Conservation (phyloP, 257 asterid genomes). For the Lycium ferocissimum region DNA sequence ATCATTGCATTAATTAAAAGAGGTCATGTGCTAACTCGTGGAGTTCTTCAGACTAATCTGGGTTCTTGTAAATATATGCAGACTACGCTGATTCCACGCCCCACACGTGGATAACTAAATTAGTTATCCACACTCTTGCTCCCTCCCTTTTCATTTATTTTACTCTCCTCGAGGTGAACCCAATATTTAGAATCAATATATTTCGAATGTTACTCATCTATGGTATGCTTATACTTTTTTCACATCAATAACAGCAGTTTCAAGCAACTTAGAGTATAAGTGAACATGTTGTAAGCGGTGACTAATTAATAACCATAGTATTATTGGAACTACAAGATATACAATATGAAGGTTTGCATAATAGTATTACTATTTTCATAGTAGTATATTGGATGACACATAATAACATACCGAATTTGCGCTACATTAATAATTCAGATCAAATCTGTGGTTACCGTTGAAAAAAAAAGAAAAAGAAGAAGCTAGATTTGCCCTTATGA, state of each 20-base stretch:
- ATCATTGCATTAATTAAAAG: conserved; percentile 26
- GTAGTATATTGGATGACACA: too few relatives aligned
- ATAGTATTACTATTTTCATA: background rate
- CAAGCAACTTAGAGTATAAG: background rate
- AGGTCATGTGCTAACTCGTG: conserved; percentile 50
- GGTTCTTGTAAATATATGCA: conserved; percentile 30
- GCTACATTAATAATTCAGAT: too few relatives aligned
- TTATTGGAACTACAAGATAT: background rate
- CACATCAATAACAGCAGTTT: background rate
- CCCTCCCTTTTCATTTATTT: conserved; percentile 39
- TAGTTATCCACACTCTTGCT: background rate
- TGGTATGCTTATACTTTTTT: background rate
- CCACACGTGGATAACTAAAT: conserved; percentile 44
- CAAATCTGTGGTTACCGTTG: too few relatives aligned
- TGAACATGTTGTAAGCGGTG: background rate
- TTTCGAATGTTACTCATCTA: background rate
- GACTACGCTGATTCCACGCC: conserved; percentile 43
- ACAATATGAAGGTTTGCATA: background rate
- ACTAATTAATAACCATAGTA: background rate
- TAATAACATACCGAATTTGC: too few relatives aligned
- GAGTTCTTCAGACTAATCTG: conserved; percentile 31
- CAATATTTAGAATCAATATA: too few relatives aligned
- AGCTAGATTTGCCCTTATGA: too few relatives aligned
- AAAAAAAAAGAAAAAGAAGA: too few relatives aligned
- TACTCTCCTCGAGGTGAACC: background rate